Conservation (phyloP, 257 asterid genomes). For the Solanum chmielewskii region DNA sequence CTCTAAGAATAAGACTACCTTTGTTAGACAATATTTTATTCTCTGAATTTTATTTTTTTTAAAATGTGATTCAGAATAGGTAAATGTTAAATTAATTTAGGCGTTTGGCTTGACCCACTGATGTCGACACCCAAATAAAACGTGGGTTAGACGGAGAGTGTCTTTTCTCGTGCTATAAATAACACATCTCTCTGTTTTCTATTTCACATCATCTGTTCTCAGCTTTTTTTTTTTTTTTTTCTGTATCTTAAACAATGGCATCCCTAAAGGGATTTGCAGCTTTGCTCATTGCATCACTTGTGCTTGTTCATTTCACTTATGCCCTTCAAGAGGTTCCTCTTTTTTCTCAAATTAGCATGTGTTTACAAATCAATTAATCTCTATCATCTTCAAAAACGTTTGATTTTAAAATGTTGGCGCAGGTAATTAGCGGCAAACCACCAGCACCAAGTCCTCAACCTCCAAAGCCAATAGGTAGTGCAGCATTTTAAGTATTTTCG, state of each 20-base stretch:
- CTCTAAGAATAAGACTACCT: too few species aligned
- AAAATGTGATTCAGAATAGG: not conserved
- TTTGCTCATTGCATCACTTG: not conserved
- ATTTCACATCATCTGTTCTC: not conserved
- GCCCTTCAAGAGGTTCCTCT: conserved; percentile 8
- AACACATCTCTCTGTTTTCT: not conserved
- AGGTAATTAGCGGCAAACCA: not conserved
- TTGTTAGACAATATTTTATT: not conserved
- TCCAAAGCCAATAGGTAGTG: not conserved
- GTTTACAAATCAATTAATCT: not conserved
- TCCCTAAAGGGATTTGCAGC: not conserved
- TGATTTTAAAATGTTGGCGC: not conserved
- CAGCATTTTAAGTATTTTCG: not conserved
- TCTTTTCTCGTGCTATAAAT: not conserved
- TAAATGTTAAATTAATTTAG: not conserved
- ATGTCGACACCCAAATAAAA: not conserved
- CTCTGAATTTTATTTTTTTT: too few species aligned
- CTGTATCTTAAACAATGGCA: not conserved
- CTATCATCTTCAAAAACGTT: not conserved
- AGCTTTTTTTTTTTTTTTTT: not conserved
- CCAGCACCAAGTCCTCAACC: conserved; percentile 1
- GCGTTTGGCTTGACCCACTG: not conserved
- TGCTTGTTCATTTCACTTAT: conserved; percentile 5
- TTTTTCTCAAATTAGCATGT: not conserved
- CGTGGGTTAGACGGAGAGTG: not conserved